Conservation (phyloP, 768 basidiomycete genomes). For the Lyophyllum atratum region DNA sequence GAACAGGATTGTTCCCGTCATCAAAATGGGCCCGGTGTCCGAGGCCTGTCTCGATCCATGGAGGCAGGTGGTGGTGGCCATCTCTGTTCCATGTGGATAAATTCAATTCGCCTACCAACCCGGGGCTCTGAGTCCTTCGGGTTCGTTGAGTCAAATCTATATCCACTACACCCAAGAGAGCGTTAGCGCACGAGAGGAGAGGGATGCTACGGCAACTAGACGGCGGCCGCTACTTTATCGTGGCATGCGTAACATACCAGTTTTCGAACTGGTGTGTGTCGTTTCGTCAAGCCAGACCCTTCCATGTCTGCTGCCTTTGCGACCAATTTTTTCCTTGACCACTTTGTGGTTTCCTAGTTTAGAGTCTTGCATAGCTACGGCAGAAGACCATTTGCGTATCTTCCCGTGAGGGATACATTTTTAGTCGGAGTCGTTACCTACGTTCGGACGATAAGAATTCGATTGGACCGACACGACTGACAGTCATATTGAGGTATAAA, state of each 20-base stretch:
- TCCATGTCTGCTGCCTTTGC: constrained; percentile 9
- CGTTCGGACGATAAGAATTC: no score
- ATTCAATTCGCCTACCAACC: neutral
- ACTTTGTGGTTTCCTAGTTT: neutral
- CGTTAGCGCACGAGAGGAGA: constrained; percentile 5
- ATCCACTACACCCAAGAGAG: constrained; percentile 7
- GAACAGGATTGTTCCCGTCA: neutral
- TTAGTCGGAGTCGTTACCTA: no score
- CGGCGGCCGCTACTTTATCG: constrained; percentile 1
- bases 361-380: no score
- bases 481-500: no score
- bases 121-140: neutral
- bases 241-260: neutral
- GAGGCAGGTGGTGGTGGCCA: constrained; percentile 1
- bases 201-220: neutral
- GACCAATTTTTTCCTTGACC: constrained; percentile 7
- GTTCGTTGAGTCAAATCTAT: neutral
- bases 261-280: neutral
- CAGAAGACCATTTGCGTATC: no score
- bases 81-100: constrained; percentile 4
- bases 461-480: no score
- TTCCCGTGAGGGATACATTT: no score
- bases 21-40: neutral
- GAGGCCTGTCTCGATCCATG: neutral
- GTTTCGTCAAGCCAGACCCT: constrained; percentile 6